phyloP scores from a whole-genome alignment of 1,139 yeast species.

The Yamadazyma pseudoaaseri region DNA sequence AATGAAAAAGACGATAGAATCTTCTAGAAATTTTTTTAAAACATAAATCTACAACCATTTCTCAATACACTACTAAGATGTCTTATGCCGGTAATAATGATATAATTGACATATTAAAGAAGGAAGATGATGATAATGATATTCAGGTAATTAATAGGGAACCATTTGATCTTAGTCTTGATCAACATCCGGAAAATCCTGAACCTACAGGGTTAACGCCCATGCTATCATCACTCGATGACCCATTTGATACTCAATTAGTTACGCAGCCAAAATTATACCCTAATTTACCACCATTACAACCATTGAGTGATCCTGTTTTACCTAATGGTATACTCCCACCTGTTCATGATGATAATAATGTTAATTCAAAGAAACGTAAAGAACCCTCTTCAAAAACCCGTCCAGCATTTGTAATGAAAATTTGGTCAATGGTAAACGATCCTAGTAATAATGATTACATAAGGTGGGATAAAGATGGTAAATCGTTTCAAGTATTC shows the following conservation, averaged over 20 bases:
- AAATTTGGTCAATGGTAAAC: constrained; percentile 93
- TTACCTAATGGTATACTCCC: constrained; percentile 23
- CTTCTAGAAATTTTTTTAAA: constrained; percentile 4
- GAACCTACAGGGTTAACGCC: constrained; percentile 14
- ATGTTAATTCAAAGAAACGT: constrained; percentile 6
- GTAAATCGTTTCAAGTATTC: constrained; percentile 78
- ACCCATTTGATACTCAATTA: constrained; percentile 15
- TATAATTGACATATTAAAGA: constrained; percentile 16
- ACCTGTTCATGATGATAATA: constrained; percentile 6
- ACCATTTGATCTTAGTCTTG: constrained; percentile 16
- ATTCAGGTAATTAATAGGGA: constrained; percentile 37
- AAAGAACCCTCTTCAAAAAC: constrained; percentile 39
- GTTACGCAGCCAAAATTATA: constrained; percentile 15
- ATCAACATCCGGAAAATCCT: constrained; percentile 4
- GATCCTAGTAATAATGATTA: constrained; percentile 66
- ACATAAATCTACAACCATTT: background rate
- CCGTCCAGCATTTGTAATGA: constrained; percentile 86
- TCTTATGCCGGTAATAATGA: constrained; percentile 10
- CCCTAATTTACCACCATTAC: constrained; percentile 29
- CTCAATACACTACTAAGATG: constrained; percentile 2
- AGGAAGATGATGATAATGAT: constrained; percentile 25
- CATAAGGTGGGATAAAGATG: constrained; percentile 85
- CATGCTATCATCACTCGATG: constrained; percentile 12
- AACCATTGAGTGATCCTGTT: constrained; percentile 37
- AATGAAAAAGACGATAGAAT: too few species aligned